phyloP scores from a whole-genome alignment of 495 filamentous ascomycete genomes.

The Oleoguttula mirabilis region DNA sequence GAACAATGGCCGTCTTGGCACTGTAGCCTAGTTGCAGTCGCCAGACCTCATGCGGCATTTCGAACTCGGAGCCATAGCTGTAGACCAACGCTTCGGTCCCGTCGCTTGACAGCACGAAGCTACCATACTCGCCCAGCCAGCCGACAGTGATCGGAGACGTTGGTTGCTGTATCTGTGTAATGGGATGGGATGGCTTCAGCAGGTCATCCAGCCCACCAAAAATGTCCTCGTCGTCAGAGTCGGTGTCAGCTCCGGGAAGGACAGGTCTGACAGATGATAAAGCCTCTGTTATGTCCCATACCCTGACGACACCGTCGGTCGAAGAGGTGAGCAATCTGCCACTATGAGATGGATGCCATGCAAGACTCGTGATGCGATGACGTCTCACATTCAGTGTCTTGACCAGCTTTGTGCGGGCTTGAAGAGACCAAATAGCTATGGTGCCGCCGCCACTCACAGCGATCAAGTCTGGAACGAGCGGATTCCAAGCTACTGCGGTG shows the following conservation, averaged over 20 bases:
- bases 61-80: conserved; percentile 7
- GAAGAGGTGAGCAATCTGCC: conserved; percentile 8
- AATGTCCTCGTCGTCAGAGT: conserved; percentile 1
- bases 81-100: not conserved
- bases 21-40: not conserved
- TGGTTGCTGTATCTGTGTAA: not conserved
- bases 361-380: not conserved
- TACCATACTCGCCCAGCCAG: conserved; percentile 6
- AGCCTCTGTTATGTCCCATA: conserved; percentile 2
- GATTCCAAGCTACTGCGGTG: not conserved
- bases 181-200: not conserved
- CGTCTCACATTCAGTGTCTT: not conserved
- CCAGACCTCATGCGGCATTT: conserved; percentile 13
- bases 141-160: not conserved
- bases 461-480: not conserved
- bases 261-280: not conserved
- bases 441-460: not conserved
- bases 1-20: not conserved
- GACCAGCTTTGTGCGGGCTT: not conserved
- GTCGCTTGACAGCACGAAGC: not conserved
- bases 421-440: not conserved
- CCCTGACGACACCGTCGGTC: not conserved
- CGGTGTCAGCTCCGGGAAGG: not conserved
- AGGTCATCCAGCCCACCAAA: conserved; percentile 6
- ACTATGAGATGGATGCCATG: conserved; percentile 1